phyloP scores from a whole-genome alignment of 1,139 yeast species.

The Geotrichum histeridarum region DNA sequence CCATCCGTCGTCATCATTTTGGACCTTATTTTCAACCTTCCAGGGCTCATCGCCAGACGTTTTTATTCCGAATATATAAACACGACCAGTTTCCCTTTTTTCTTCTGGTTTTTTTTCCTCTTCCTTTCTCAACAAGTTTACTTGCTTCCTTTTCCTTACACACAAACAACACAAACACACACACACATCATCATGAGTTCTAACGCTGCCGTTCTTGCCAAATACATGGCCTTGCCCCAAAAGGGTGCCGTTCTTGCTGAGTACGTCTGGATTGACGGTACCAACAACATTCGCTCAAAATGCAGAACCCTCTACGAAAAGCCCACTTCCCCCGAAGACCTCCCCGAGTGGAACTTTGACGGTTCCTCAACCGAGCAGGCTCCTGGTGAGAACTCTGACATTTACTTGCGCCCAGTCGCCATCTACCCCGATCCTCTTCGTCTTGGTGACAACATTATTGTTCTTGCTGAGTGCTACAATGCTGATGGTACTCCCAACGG shows the following conservation, averaged over 20 bases:
- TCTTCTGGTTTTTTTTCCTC: not conserved
- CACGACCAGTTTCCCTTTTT: not conserved
- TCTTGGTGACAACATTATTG: constrained; percentile 94
- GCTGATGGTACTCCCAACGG: constrained; percentile 98
- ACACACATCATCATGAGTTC: constrained; percentile 19
- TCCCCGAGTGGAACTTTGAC: constrained; percentile 99
- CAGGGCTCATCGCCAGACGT: too few relatives aligned
- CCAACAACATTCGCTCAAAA: constrained; percentile 89
- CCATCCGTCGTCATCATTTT: too few relatives aligned
- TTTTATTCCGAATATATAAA: too few relatives aligned
- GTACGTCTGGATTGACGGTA: constrained; percentile 95
- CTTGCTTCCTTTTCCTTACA: too few relatives aligned
- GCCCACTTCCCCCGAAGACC: constrained; percentile 71
- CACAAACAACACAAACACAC: too few relatives aligned
- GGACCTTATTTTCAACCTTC: too few relatives aligned
- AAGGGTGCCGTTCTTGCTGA: constrained; percentile 86
- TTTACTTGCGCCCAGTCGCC: constrained; percentile 89
- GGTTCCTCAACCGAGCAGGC: constrained; percentile 99
- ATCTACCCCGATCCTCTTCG: constrained; percentile 96
- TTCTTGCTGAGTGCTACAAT: constrained; percentile 95
- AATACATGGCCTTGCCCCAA: constrained; percentile 81
- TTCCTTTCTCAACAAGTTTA: not conserved
- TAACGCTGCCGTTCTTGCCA: constrained; percentile 48
- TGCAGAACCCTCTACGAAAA: constrained; percentile 74
- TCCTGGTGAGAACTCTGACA: constrained; percentile 95